phyloP scores from a whole-genome alignment of 306 rosid species.

The Cucumis hystrix region DNA sequence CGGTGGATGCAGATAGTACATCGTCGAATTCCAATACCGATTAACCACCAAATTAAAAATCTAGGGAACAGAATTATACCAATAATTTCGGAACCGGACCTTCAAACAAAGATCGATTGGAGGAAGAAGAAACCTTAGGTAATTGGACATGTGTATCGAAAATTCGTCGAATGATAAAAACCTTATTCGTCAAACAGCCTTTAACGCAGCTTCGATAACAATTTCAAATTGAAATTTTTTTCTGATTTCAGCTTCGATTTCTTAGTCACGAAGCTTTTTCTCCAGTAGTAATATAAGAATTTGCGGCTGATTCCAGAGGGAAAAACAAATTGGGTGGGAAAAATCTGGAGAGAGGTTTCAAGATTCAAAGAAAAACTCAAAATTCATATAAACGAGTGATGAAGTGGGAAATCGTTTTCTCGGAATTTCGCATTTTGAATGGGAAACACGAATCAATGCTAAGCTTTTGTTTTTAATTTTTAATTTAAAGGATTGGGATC shows the following conservation, averaged over 20 bases:
- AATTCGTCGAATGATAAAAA: background rate
- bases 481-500: background rate
- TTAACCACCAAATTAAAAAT: background rate
- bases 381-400: background rate
- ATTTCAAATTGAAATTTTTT: background rate
- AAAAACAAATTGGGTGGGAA: background rate
- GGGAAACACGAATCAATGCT: background rate
- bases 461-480: too few relatives aligned
- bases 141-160: background rate
- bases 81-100: background rate
- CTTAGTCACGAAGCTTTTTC: too few relatives aligned
- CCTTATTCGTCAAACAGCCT: background rate
- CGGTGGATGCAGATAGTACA: conserved; percentile 7
- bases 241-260: background rate
- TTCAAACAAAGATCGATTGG: background rate
- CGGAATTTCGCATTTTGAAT: background rate
- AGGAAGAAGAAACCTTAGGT: background rate
- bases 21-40: background rate
- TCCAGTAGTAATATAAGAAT: too few relatives aligned
- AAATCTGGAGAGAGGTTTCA: background rate
- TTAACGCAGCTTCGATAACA: background rate
- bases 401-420: background rate
- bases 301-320: too few relatives aligned
- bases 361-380: background rate
- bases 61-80: background rate